Percentiles rank a stretch among this genome's conserved stretches.
phyloP scores from a whole-genome alignment of 192 early-diverging fungal species.

The Spizellomyces sp. region DNA sequence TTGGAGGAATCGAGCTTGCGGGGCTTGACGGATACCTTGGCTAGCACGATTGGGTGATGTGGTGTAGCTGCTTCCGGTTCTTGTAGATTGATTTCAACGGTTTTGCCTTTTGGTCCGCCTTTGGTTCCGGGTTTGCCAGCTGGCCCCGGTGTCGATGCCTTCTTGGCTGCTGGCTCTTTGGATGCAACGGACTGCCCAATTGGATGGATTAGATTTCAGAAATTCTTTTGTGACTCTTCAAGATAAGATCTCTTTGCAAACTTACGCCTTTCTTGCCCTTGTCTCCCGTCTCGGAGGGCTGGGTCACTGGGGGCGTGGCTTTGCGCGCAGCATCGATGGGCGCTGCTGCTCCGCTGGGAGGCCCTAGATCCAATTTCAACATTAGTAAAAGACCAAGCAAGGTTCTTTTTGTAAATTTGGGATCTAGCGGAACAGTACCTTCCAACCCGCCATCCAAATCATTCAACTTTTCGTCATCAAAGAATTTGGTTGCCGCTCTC shows the following conservation, averaged over 20 bases:
- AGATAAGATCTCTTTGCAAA: no score
- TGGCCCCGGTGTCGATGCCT: conserved; percentile 5
- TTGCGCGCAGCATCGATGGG: conserved; percentile 3
- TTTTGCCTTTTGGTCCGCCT: conserved; percentile 9
- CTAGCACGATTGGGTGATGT: conserved; percentile 13
- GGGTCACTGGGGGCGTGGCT: conserved; percentile 17
- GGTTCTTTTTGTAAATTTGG: not conserved
- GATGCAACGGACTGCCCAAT: not conserved
- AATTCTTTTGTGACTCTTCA: no score
- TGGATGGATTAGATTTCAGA: no score
- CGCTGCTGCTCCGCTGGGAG: not conserved
- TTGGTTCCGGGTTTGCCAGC: conserved; percentile 4
- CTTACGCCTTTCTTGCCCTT: conserved; percentile 17
- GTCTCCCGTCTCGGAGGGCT: not conserved
- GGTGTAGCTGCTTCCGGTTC: not conserved
- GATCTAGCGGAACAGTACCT: conserved; percentile 1
- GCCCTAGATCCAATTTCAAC: no score
- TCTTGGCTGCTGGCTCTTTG: conserved; percentile 19
- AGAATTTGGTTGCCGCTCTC: conserved; percentile 13
- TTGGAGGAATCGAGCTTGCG: conserved; percentile 32
- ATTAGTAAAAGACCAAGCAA: no score
- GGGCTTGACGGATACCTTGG: conserved; percentile 11
- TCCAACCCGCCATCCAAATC: not conserved
- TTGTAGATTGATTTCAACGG: not conserved
- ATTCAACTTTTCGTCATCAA: not conserved